Evolutionary conservation across 192 early-diverging fungal genomes (phyloP), one percentile per base, ranked within the genome.

Genomic region (Rhizophlyctis rosea): DNA sequence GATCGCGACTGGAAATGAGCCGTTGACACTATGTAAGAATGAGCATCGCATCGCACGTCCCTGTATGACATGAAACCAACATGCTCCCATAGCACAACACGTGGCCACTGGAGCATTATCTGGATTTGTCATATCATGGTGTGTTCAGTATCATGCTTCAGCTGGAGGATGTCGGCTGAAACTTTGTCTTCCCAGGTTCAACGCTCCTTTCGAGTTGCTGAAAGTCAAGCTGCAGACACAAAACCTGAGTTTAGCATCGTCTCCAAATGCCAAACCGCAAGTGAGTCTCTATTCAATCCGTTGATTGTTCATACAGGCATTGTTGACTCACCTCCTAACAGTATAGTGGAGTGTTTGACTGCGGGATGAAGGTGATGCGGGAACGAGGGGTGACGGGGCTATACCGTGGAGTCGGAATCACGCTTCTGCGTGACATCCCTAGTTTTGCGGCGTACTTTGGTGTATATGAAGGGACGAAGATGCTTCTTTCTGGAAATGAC

Each of bases 171-270:
- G 39, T 18, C 7, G 18, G 18, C 18, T 44, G 7, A 7, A 18
- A 13, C n/a, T n/a, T n/a, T n/a, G n/a, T n/a, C n/a, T n/a, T n/a
- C n/a, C n/a, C n/a, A 57, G 36, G 36, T 65, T 88, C 34, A 89
- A 87, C 59, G 82, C 81, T 44, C 88, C 88, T 14, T 76, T 88
- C 14, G 88, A 89, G 54, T 59, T 85, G 23, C 56, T 89, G 24
- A 89, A 89, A 65, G 82, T 89, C 71, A 83, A 83, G 50, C 65
- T 89, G 25, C 88, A 89, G 61, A 85, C 84, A 1, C 86, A 88
- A 57, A 44, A 44, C 73, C 29, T 0, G 1, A 24, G 2, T 23
- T 54, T 2, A 39, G 27, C 11, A 34, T 62, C 7, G 57, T 0
- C 33, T 62, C 44, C 33, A 5, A 64, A 29, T n/a, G n/a, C n/a